Conservation (phyloP, 2,329 filamentous ascomycete genomes). For the Tolypocladium inflatum region DNA sequence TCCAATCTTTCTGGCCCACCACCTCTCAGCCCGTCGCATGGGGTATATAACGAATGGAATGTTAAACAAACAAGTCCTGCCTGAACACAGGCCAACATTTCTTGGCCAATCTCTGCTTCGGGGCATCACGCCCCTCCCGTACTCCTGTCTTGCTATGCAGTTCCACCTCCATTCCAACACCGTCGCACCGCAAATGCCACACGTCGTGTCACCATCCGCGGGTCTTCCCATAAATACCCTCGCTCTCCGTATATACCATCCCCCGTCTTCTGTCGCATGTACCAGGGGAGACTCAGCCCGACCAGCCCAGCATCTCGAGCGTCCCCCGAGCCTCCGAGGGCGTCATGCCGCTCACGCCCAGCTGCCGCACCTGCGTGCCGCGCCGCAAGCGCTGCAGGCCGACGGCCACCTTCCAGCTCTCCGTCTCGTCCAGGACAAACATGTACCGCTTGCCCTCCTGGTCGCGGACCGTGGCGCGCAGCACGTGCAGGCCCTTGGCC, state of each 20-base stretch:
- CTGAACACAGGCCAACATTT: background rate
- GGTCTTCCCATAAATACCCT: background rate
- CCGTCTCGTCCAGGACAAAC: constrained; percentile 54
- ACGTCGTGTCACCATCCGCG: background rate
- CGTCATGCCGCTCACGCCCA: constrained; percentile 49
- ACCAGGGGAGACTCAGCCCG: constrained; percentile 8
- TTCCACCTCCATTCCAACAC: constrained; percentile 16
- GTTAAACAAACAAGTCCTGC: constrained; percentile 1
- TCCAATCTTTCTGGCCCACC: background rate
- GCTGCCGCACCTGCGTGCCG: constrained; percentile 49
- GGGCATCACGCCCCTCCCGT: constrained; percentile 5
- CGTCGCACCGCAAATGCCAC: background rate
- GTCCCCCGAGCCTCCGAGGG: constrained; percentile 42
- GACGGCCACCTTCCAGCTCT: constrained; percentile 58
- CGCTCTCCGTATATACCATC: background rate
- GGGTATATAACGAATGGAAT: constrained; percentile 3
- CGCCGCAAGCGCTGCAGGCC: constrained; percentile 51
- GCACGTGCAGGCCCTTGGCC: constrained; percentile 47
- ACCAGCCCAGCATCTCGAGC: constrained; percentile 51
- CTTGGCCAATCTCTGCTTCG: background rate
- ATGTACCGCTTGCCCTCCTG: constrained; percentile 58
- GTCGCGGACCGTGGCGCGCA: constrained; percentile 55
- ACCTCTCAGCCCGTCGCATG: background rate
- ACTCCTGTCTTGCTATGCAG: constrained; percentile 21
- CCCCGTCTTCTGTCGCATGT: background rate